phyloP scores from a whole-genome alignment of 2,329 filamentous ascomycete species.

The Nannizziopsis barbatae region DNA sequence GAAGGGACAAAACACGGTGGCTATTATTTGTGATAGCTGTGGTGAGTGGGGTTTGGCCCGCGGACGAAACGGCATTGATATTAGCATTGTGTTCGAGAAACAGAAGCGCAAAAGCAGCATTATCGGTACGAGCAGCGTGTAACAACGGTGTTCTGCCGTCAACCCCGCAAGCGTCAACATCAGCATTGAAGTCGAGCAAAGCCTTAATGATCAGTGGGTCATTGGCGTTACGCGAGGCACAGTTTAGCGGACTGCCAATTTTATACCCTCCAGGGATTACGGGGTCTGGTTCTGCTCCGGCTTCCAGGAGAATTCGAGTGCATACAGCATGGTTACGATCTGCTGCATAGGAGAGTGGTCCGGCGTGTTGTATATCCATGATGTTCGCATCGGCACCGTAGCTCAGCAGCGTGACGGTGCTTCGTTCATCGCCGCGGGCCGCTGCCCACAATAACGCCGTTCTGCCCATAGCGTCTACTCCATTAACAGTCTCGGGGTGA shows the following conservation, averaged over 20 bases:
- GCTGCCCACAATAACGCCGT: slow-evolving; percentile 21
- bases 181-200: slow-evolving; percentile 24
- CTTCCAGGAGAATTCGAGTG: slow-evolving; percentile 20
- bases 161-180: slow-evolving; percentile 20
- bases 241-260: slow-evolving; percentile 23
- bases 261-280: slow-evolving; percentile 18
- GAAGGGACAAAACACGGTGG: slow-evolving; percentile 24
- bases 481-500: slow-evolving; percentile 17
- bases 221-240: slow-evolving; percentile 22
- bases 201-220: slow-evolving; percentile 22
- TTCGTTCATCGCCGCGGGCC: slow-evolving; percentile 16
- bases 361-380: slow-evolving; percentile 17
- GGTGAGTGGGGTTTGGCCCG: slow-evolving; percentile 25
- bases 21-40: slow-evolving; percentile 27
- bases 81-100: slow-evolving; percentile 27
- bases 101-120: slow-evolving; percentile 23
- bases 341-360: slow-evolving; percentile 17
- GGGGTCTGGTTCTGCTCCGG: slow-evolving; percentile 22
- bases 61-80: slow-evolving; percentile 23
- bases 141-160: slow-evolving; percentile 25
- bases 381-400: slow-evolving; percentile 19
- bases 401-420: slow-evolving; percentile 16
- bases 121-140: slow-evolving; percentile 23
- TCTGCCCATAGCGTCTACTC: slow-evolving; percentile 18
- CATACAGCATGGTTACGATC: slow-evolving; percentile 15